Conservation (phyloP, 2,329 filamentous ascomycete genomes). For the Penicillium sp. region DNA sequence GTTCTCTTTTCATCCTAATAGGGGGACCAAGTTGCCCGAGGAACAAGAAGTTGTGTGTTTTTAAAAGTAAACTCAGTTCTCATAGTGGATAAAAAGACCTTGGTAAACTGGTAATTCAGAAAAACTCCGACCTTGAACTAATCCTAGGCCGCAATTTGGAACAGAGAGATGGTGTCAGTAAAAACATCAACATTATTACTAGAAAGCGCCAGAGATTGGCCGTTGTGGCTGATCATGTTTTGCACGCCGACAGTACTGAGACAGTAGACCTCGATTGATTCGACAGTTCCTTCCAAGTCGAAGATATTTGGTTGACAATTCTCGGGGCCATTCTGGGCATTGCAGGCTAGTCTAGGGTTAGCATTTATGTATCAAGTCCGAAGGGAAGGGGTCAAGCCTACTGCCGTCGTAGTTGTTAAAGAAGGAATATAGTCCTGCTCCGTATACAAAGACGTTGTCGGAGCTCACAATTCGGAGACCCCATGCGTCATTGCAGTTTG, state of each 20-base stretch:
- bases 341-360: not conserved
- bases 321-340: not conserved
- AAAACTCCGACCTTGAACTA: not conserved
- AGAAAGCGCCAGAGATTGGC: not conserved
- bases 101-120: too few species aligned
- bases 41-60: too few species aligned
- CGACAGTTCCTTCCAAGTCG: not conserved
- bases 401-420: not conserved
- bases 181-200: not conserved
- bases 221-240: not conserved
- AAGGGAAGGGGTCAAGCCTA: not conserved
- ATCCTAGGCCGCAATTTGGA: not conserved
- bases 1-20: too few species aligned
- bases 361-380: not conserved
- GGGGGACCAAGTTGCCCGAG: too few species aligned
- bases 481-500: not conserved
- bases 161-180: not conserved
- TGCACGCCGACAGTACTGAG: not conserved
- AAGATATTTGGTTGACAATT: not conserved
- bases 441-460: not conserved
- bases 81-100: too few species aligned
- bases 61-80: too few species aligned
- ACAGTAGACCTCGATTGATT: not conserved
- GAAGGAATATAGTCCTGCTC: constrained; percentile 1
- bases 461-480: not conserved